Base-by-base conservation (phyloP, 495 filamentous ascomycete species). In the Penicillium odoratum region DNA sequence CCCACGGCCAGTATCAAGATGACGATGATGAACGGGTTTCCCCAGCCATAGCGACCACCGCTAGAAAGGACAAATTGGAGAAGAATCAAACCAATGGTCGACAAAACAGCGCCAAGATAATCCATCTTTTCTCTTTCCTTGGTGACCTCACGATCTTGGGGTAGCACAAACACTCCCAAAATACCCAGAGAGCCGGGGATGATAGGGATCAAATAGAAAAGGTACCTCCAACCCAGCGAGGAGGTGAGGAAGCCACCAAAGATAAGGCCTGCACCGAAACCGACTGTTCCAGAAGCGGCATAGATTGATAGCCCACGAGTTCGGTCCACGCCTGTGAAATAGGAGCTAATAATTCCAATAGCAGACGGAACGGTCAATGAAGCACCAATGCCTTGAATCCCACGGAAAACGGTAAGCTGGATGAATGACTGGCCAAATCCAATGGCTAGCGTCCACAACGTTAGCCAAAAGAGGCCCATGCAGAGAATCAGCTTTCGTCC, bases 41-140 rank as follows among this genome's bases (percentile, higher is more conserved):
- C 56, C 80, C 81, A 83, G 28, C 80, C 80, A n/a, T 75, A 74
- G 5, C 56, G 53, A 46, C 71, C 69, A 1, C 71, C 71, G 46
- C 71, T 67, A 6, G 71, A 74, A 0, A 74, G 66, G 4, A 74
- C 71, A 30, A 74, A 74, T 47, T 74, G 71, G n/a, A 74, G 64
- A 29, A 74, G 58, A 28, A 74, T 72, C 5, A 74, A 54, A 15
- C 71, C 71, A 15, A 61, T 62, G 1, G 71, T 74, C 1, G 71
- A 74, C 36, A 74, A 57, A 11, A 70, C 33, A 9, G 71, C 69
- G 1, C 71, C 71, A 26, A 68, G 33, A 51, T 71, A 74, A 38
- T 74, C 71, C 71, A 74, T 74, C 30, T 62, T 62, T 5, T 52
- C 56, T 31, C 65, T 63, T 29, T 50, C 46, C 15, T 63, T 53